Evolutionary conservation across 1,284 basidiomycete species (phyloP).

Genomic region (Ustilago xerochloae): DNA sequence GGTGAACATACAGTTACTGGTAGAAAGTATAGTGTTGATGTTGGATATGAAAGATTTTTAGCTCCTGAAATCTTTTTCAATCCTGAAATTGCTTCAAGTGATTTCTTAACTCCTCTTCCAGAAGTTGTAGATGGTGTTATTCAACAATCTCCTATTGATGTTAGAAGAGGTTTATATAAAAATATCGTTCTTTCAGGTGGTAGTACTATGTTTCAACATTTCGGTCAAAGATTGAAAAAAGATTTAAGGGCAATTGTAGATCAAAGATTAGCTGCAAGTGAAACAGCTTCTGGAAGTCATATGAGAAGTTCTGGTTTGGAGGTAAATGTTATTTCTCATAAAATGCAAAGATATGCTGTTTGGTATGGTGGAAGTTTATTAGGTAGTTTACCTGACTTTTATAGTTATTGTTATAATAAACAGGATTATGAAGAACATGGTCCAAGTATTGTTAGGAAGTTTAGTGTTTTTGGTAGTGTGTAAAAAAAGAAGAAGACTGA

Average conservation of each 20-base stretch:
- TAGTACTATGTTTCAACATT: slow-evolving; percentile 98
- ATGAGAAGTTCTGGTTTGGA: slow-evolving; percentile 72
- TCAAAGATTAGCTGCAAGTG: slow-evolving; percentile 83
- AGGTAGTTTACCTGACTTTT: slow-evolving; percentile 85
- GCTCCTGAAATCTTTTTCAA: slow-evolving; percentile 99
- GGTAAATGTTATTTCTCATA: slow-evolving; percentile 91
- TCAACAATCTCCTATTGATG: slow-evolving; percentile 94
- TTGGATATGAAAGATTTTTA: slow-evolving; percentile 98
- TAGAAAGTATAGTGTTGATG: slow-evolving; percentile 88
- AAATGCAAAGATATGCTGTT: slow-evolving; percentile 95
- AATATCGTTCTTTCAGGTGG: slow-evolving; percentile 94
- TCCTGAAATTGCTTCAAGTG: slow-evolving; percentile 96
- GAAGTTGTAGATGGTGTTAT: slow-evolving; percentile 97
- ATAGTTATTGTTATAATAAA: slow-evolving; percentile 95
- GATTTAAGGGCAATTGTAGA: slow-evolving; percentile 95
- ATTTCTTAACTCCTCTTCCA: slow-evolving; percentile 96
- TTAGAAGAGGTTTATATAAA: slow-evolving; percentile 93
- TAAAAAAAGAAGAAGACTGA: too few relatives aligned
- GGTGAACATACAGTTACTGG: slow-evolving; percentile 94
- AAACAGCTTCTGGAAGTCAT: slow-evolving; percentile 79
- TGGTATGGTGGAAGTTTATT: slow-evolving; percentile 95
- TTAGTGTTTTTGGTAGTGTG: slow-evolving; percentile 61
- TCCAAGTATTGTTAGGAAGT: slow-evolving; percentile 77
- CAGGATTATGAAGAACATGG: slow-evolving; percentile 97
- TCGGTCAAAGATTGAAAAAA: slow-evolving; percentile 92